Evolutionary conservation across 352 stramenopile genomes (phyloP), one percentile per base, ranked within the genome.

Genomic region (Pythium volutum): DNA sequence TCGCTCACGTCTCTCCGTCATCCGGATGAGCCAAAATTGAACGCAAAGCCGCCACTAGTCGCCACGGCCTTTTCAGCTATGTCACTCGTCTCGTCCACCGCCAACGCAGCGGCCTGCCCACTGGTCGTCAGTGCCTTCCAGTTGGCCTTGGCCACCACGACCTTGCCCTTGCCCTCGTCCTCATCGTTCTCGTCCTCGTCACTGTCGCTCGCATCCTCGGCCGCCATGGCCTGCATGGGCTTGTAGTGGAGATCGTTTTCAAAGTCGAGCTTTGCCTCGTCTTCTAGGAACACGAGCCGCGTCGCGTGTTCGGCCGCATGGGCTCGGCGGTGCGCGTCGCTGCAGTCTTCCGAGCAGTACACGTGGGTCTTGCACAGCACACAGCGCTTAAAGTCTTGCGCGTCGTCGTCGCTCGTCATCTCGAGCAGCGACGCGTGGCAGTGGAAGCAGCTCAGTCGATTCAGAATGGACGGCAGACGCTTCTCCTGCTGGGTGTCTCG

Each of bases 331-430:
- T 88, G 73, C 41, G 47, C 61, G 15, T 70, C 43, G 15, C 69
- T 80, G 55, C 84, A 93, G 5, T 62, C 67, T 9, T 59, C 36
- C 25, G 76, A 89, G 69, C 84, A 93, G 52, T 93, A 93, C n/a
- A 85, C 70, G 56, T 88, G 79, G 10, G 81, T 91, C 60, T 90
- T 91, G 64, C 84, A 93, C 16, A 93, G 53, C 54, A 83, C 68
- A 42, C 84, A 93, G 36, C 81, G 84, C 49, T 69, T 69, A 20
- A 93, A 60, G n/a, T 69, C 58, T 14, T 75, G 66, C n/a, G 58
- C 64, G 39, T 71, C 64, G 6, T 87, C 76, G 20, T 71, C 70
- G 0, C 45, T 60, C 15, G 59, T 59, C 18, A 34, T 47, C 16
- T 71, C 41, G 2, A 59, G 33, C 41, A 77, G 42, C 34, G 71